Evolutionary conservation across 805 yeast genomes (phyloP).

Genomic region (Saccharomycopsis sp.): DNA sequence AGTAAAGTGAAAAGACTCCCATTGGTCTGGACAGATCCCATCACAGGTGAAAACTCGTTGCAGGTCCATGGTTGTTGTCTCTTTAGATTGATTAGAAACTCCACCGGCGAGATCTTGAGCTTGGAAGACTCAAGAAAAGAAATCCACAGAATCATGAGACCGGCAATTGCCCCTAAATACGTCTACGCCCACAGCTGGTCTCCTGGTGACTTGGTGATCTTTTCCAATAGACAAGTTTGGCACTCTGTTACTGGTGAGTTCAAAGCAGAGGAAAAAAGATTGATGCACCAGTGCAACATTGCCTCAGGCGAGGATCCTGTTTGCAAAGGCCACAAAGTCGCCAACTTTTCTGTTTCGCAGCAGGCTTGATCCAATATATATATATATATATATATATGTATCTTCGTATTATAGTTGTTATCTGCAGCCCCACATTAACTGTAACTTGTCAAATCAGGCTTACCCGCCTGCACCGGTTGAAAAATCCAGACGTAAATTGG

Average conservation of each 20-base stretch:
- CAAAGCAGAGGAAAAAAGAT: constrained; percentile 63
- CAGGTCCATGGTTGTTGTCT: constrained; percentile 89
- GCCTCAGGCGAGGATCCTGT: constrained; percentile 72
- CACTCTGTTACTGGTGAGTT: constrained; percentile 90
- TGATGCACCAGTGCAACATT: constrained; percentile 92
- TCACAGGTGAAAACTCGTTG: constrained; percentile 71
- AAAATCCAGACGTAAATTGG: no score
- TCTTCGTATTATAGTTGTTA: no score
- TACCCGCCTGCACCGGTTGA: no score
- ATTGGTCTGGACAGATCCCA: constrained; percentile 87
- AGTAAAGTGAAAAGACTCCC: constrained; percentile 70
- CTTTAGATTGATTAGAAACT: constrained; percentile 45
- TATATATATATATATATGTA: no score
- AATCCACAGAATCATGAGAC: constrained; percentile 72
- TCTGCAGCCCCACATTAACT: no score
- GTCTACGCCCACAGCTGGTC: constrained; percentile 80
- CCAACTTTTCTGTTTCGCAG: no score
- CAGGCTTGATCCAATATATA: no score
- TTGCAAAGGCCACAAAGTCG: constrained; percentile 21
- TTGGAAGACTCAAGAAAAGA: constrained; percentile 67
- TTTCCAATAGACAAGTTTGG: constrained; percentile 85
- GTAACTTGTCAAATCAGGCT: no score
- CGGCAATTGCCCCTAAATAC: constrained; percentile 65
- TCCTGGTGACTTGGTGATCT: constrained; percentile 77
- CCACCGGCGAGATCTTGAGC: constrained; percentile 51